Evolutionary conservation across 2,329 filamentous ascomycete species (phyloP).

Genomic region (Botrytis byssoidea): DNA sequence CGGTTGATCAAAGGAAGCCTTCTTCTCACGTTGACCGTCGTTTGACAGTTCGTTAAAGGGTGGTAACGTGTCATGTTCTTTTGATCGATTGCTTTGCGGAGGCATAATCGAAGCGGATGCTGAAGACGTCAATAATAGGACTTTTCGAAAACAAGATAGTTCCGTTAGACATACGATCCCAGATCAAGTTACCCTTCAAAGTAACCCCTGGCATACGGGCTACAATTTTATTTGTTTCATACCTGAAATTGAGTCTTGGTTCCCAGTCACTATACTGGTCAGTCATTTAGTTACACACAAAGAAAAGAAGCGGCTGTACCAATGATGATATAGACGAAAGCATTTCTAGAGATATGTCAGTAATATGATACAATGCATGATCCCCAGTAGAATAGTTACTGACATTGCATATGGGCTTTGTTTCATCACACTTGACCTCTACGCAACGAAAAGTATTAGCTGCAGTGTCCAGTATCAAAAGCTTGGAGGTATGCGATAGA

Average conservation of each 20-base stretch:
- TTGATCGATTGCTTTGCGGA: not conserved
- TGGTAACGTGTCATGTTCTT: constrained; percentile 48
- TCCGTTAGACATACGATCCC: constrained; percentile 49
- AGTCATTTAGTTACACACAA: not conserved
- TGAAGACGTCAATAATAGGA: not conserved
- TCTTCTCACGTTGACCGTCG: constrained; percentile 57
- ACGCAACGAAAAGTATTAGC: not conserved
- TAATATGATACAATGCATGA: not conserved
- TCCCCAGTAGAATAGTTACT: not conserved
- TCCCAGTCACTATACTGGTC: constrained; percentile 50
- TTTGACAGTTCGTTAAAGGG: constrained; percentile 52
- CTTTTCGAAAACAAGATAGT: not conserved
- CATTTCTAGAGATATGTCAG: constrained; percentile 12
- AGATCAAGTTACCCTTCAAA: constrained; percentile 51
- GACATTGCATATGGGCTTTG: not conserved
- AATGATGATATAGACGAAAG: not conserved
- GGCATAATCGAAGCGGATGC: not conserved
- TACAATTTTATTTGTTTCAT: constrained; percentile 52
- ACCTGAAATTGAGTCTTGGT: constrained; percentile 53
- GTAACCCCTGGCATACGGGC: constrained; percentile 53
- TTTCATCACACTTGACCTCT: constrained; percentile 18
- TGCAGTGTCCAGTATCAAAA: not conserved
- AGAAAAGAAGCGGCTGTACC: not conserved
- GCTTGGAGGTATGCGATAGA: not conserved
- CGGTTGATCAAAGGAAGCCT: constrained; percentile 50